phyloP scores from a whole-genome alignment of 345 rosid species.

The Dimocarpus longan region DNA sequence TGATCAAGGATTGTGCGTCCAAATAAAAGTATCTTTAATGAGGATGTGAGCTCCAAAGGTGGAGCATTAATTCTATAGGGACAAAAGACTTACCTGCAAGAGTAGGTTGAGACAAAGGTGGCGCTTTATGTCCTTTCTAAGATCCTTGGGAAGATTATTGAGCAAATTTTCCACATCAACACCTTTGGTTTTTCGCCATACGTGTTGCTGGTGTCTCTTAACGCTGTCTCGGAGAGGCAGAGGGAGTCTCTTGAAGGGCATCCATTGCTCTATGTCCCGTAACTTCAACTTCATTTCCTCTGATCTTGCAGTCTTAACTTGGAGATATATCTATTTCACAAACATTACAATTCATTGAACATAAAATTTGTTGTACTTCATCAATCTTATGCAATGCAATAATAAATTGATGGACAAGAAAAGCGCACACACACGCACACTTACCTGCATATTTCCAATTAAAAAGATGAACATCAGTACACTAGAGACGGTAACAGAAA shows the following conservation, averaged over 20 bases:
- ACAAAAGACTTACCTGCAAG: not conserved
- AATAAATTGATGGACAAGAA: no score
- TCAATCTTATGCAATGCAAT: no score
- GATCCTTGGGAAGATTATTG: conserved; percentile 32
- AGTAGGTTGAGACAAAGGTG: conserved; percentile 31
- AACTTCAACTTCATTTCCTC: not conserved
- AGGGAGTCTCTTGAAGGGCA: conserved; percentile 36
- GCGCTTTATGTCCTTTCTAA: conserved; percentile 38
- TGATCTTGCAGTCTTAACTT: not conserved
- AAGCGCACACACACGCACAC: no score
- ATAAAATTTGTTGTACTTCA: no score
- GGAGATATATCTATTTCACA: no score
- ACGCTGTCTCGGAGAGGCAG: conserved; percentile 30
- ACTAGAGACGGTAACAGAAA: not conserved
- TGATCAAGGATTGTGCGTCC: no score
- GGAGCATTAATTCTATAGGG: not conserved
- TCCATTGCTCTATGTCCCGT: conserved; percentile 41
- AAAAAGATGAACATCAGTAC: no score
- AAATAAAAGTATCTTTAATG: not conserved
- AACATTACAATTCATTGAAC: no score
- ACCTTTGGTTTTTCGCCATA: conserved; percentile 42
- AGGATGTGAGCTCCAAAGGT: not conserved
- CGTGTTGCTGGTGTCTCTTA: conserved; percentile 36
- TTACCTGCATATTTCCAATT: no score
- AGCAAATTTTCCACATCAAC: conserved; percentile 33